A percentile compares a stretch with the other conserved stretches of the same genome.
These are phyloP conservation scores for Salvia sclarea DNA, from an alignment of 305 asterid genomes.

Conservation along the genomic window DNA sequence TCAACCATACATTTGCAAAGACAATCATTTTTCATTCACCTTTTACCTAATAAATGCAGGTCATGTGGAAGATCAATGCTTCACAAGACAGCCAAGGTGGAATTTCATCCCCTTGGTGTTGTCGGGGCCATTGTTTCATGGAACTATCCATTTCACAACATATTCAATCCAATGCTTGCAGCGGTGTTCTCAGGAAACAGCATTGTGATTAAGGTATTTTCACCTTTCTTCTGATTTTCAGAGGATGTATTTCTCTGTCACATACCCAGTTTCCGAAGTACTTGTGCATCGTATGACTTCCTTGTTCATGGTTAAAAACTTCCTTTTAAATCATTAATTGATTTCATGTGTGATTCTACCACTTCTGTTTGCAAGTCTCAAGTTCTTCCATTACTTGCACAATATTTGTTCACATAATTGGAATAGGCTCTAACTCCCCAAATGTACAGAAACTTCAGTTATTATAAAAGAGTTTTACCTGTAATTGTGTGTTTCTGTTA, in stretches of 20 bases:
- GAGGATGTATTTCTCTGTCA: conserved; percentile 7
- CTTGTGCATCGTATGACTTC: background rate
- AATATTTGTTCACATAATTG: conserved; percentile 6
- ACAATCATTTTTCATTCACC: conserved; percentile 12
- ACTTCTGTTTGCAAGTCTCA: background rate
- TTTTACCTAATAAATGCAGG: conserved; percentile 46
- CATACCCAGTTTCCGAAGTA: conserved; percentile 6
- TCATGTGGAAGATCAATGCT: conserved; percentile 95
- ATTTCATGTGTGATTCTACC: background rate
- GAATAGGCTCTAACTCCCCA: background rate
- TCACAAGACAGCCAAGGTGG: conserved; percentile 94
- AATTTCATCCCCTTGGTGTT: conserved; percentile 93
- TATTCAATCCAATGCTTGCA: conserved; percentile 97
- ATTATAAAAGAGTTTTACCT: conserved; percentile 7
- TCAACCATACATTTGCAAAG: too few species aligned
- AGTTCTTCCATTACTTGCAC: conserved; percentile 1
- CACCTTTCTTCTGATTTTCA: conserved; percentile 8
- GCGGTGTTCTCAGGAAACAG: conserved; percentile 96
- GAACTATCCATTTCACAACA: conserved; percentile 99
- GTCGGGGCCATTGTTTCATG: conserved; percentile 97
- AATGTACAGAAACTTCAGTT: background rate
- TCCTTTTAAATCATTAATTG: background rate
- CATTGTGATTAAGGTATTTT: conserved; percentile 84
- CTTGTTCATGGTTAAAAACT: conserved; percentile 5
- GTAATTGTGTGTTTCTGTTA: background rate